These are phyloP conservation scores for Fusarium sp. DNA, from an alignment of 2,329 filamentous ascomycete genomes.

Conservation along the genomic window DNA sequence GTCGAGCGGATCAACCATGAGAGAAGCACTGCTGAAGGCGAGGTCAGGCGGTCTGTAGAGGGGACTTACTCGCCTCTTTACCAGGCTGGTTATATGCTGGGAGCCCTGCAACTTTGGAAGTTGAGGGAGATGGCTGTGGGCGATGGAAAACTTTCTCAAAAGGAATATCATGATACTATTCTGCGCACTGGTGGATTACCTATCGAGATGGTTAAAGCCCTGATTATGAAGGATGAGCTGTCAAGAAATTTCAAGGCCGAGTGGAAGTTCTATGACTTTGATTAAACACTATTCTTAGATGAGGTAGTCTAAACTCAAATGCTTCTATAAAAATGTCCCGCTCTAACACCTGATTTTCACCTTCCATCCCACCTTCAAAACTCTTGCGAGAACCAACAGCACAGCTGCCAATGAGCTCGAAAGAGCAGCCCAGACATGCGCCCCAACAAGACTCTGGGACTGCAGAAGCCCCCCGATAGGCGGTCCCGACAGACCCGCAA, in stretches of 20 bases:
- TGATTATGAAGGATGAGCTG: constrained; percentile 24
- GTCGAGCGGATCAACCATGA: constrained; percentile 26
- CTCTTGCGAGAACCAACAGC: constrained; percentile 33
- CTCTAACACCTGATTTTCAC: constrained; percentile 34
- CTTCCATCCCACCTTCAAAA: constrained; percentile 41
- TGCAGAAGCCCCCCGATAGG: constrained; percentile 55
- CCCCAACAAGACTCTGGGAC: constrained; percentile 43
- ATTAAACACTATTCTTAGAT: constrained; percentile 8
- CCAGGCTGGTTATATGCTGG: constrained; percentile 38
- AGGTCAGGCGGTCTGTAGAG: constrained; percentile 32
- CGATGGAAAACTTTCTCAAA: constrained; percentile 19
- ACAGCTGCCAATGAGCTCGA: constrained; percentile 49
- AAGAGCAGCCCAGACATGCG: constrained; percentile 54
- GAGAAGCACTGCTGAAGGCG: constrained; percentile 35
- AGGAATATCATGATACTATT: constrained; percentile 38
- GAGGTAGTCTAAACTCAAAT: neutral
- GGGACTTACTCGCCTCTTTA: constrained; percentile 35
- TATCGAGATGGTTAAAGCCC: constrained; percentile 39
- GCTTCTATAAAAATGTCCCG: neutral
- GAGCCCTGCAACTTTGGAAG: constrained; percentile 34
- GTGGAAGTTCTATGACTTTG: constrained; percentile 41
- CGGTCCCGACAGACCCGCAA: constrained; percentile 56
- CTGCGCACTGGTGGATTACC: constrained; percentile 28
- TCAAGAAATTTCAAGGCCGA: constrained; percentile 24
- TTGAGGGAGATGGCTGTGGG: constrained; percentile 31